These are phyloP conservation scores for Phoma herbarum DNA, from an alignment of 2,329 filamentous ascomycete genomes.

Conservation along the genomic window DNA sequence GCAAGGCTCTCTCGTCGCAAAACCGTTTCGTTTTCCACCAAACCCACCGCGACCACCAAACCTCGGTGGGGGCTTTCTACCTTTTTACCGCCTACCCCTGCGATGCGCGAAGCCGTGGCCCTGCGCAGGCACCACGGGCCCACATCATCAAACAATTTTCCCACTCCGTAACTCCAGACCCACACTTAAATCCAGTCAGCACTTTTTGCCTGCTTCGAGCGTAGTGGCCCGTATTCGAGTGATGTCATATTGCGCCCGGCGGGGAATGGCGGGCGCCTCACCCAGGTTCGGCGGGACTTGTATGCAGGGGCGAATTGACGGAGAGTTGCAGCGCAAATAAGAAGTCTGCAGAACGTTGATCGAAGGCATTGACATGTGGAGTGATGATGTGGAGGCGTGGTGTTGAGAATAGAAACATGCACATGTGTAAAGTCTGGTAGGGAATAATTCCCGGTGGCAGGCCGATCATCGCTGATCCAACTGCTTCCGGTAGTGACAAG, in stretches of 20 bases:
- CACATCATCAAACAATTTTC: constrained; percentile 9
- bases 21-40: constrained; percentile 12
- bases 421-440: neutral
- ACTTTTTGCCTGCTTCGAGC: constrained; percentile 3
- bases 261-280: neutral
- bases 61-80: neutral
- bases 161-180: neutral
- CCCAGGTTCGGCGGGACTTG: neutral
- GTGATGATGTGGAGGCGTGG: neutral
- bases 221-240: neutral
- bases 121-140: neutral
- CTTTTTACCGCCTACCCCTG: neutral
- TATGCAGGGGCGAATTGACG: constrained; percentile 10
- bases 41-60: neutral
- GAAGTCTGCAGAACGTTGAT: neutral
- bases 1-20: neutral
- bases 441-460: constrained; percentile 1
- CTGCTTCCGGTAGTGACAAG: constrained; percentile 7
- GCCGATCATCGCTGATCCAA: constrained; percentile 4
- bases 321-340: neutral
- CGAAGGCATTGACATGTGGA: neutral
- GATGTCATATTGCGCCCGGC: constrained; percentile 4
- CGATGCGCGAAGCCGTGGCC: neutral
- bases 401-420: neutral
- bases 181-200: constrained; percentile 10